Conservation (phyloP, 2,329 filamentous ascomycete species). For the Diaporthe humulicola region DNA sequence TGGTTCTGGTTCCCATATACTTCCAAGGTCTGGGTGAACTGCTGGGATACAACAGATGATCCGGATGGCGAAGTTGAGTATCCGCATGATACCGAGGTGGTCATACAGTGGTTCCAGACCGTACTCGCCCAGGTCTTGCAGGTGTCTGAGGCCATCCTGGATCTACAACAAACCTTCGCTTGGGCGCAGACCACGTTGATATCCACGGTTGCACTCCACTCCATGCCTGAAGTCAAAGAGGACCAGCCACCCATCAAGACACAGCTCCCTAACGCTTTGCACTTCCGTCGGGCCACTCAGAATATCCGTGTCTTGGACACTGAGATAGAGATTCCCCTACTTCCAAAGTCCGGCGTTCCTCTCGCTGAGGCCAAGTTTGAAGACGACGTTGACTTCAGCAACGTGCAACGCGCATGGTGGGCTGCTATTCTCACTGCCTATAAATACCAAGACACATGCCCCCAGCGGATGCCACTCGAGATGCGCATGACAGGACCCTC, state of each 20-base stretch:
- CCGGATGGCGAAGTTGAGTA: conserved; percentile 51
- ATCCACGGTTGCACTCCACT: conserved; percentile 50
- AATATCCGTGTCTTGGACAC: conserved; percentile 61
- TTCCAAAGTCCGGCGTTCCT: conserved; percentile 47
- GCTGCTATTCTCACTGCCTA: conserved; percentile 62
- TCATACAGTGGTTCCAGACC: conserved; percentile 43
- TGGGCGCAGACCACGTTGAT: conserved; percentile 47
- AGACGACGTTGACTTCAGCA: conserved; percentile 54
- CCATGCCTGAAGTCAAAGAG: conserved; percentile 42
- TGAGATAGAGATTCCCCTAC: conserved; percentile 60
- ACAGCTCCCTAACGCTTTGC: conserved; percentile 58
- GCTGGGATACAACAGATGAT: conserved; percentile 56
- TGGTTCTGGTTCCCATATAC: conserved; percentile 66
- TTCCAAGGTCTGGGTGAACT: conserved; percentile 60
- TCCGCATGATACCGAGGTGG: conserved; percentile 49
- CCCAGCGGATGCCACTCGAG: conserved; percentile 59
- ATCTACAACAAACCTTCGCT: conserved; percentile 35
- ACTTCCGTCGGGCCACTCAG: conserved; percentile 61
- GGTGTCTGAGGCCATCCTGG: conserved; percentile 47
- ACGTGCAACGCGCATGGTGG: conserved; percentile 63
- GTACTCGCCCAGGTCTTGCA: conserved; percentile 42
- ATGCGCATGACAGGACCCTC: conserved; percentile 59
- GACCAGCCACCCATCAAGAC: conserved; percentile 52
- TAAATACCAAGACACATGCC: conserved; percentile 45
- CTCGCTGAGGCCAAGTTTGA: background rate